Evolutionary conservation across 495 filamentous ascomycete species (phyloP).

Genomic region (Podospora didyma): DNA sequence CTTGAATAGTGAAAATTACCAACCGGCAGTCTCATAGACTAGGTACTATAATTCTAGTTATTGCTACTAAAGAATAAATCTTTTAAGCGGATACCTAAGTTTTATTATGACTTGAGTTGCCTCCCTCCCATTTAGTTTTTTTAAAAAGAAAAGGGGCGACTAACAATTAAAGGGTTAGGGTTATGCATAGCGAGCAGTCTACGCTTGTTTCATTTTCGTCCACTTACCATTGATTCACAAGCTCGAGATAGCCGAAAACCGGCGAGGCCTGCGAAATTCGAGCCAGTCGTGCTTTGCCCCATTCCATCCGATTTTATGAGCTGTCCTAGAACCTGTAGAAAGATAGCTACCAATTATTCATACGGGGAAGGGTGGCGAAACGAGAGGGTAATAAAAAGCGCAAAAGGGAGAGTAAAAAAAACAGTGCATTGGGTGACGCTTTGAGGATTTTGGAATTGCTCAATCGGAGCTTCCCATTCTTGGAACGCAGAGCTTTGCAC

Average conservation of each 20-base stretch:
- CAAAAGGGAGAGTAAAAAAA: background rate
- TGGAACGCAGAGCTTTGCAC: background rate
- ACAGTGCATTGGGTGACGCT: background rate
- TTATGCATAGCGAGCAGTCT: too few relatives aligned
- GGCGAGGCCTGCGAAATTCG: background rate
- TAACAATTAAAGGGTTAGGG: too few relatives aligned
- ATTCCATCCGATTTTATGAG: background rate
- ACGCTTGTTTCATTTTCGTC: too few relatives aligned
- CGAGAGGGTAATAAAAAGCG: background rate
- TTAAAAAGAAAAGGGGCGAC: too few relatives aligned
- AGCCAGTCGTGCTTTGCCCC: background rate
- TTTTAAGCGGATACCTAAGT: too few relatives aligned
- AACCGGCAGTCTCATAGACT: too few relatives aligned
- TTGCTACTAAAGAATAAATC: too few relatives aligned
- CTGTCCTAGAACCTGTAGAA: background rate
- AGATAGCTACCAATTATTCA: background rate
- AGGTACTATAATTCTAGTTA: too few relatives aligned
- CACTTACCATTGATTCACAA: too few relatives aligned
- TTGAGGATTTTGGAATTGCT: slow-evolving; percentile 4
- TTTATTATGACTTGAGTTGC: too few relatives aligned
- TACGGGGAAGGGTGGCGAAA: background rate
- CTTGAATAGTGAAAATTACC: too few relatives aligned
- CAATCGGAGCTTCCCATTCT: slow-evolving; percentile 9
- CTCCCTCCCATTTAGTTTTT: too few relatives aligned
- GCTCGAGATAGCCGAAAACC: slow-evolving; percentile 8